Base-by-base conservation (phyloP, 2,329 filamentous ascomycete genomes). In the Volutella citrinella region DNA sequence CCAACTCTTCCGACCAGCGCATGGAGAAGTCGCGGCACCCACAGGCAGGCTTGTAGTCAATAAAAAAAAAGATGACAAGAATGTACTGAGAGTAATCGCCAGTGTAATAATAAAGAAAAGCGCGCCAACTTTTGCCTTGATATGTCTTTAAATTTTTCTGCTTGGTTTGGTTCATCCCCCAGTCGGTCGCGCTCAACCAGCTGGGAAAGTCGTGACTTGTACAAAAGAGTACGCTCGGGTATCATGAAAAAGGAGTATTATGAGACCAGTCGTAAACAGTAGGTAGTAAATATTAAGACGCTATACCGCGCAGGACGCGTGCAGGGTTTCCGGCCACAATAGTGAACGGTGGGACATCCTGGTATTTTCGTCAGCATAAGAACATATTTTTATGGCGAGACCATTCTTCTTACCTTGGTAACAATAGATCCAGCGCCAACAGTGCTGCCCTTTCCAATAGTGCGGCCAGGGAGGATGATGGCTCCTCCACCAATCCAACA, bases 401-500 rank as follows among this genome's bases (percentile, higher is more conserved):
- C n/a, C n/a, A n/a, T n/a, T n/a, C n/a, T n/a, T n/a, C 67, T 48
- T 57, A 76, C 70, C 80, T 84, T 91, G 2, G 87, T 90, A 15
- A 95, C 89, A 22, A 95, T 82, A 48, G 84, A 86, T 11, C 86
- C 88, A 7, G 90, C 88, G 9, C 87, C 89, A 41, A 95, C 76
- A 1, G 84, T 87, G 36, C 76, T 79, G 5, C 89, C 89, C 55
- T 79, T 79, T 8, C 89, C 88, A 50, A 96, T 84, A 21, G 71
- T 87, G 18, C 91, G 78, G 7, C 88, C 88, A 0, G 86, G 83
- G 38, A 94, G 69, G 40, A 96, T 82, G 20, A 77, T 81, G 11
- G 82, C 85, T 51, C 84, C 84, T 10, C 85, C 86, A 3, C 82
- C 86, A 42, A 94, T 78, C 79, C 84, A 90, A 56, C 85, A 85